Percentiles rank a stretch among this genome's conserved stretches.
Conservation (phyloP, 805 yeast genomes). For the Crinitomyces ghanaensis region DNA sequence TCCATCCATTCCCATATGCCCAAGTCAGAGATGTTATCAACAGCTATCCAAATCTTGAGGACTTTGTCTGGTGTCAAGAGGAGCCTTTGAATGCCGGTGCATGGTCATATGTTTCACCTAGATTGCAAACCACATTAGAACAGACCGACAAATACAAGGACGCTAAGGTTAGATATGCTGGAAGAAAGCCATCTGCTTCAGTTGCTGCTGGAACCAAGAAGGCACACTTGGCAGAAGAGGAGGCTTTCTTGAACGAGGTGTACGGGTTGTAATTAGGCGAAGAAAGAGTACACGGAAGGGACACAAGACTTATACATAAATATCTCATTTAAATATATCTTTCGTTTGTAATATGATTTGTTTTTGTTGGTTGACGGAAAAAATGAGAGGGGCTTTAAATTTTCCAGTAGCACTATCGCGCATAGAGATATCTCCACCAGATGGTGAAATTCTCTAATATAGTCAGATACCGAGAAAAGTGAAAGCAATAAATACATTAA, state of each 20-base stretch:
- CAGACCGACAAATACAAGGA: conserved; percentile 63
- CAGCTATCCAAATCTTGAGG: conserved; percentile 71
- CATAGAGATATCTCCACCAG: no score
- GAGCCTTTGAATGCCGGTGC: conserved; percentile 98
- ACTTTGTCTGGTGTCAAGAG: conserved; percentile 95
- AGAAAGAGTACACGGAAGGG: background rate
- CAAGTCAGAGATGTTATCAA: conserved; percentile 78
- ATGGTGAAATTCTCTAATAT: no score
- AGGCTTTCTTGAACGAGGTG: conserved; percentile 70
- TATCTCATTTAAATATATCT: no score
- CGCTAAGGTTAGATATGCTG: conserved; percentile 66
- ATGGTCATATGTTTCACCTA: conserved; percentile 70
- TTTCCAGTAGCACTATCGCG: no score
- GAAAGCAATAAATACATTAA: no score
- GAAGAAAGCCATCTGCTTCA: conserved; percentile 96
- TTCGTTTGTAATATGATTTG: no score
- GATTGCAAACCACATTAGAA: conserved; percentile 63
- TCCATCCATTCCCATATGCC: conserved; percentile 98
- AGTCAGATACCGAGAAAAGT: no score
- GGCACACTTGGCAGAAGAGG: conserved; percentile 82
- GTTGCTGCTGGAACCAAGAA: conserved; percentile 96
- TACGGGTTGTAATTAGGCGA: conserved; percentile 34
- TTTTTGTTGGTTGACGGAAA: no score
- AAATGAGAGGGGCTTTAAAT: no score
- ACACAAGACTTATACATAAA: no score